Evolutionary conservation across 345 rosid genomes (phyloP), one percentile per base, ranked within the genome.

Genomic region (Syzygium aromaticum): DNA sequence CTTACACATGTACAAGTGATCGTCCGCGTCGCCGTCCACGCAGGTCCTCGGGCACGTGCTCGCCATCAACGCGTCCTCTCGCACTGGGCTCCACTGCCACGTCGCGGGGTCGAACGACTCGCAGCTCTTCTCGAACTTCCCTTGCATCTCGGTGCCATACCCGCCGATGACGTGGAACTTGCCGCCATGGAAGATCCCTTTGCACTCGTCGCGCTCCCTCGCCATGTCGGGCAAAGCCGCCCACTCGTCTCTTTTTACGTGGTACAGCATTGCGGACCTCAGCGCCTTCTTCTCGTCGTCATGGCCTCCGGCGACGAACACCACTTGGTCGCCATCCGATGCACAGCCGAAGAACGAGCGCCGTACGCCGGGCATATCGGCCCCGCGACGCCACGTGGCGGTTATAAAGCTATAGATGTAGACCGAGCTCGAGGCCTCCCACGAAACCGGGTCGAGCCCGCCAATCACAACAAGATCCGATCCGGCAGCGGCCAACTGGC

Each of bases 111-210:
- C 90, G 14, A 97, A 95, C 3, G 57, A 89, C 86, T 96, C 98
- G 0, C 92, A 88, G 3, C 90, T 88, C 77, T 90, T 88, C 86
- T 89, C 92, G 52, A 96, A 96, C n/a, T 87, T 87, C 1, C 99
- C 99, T 86, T 97, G 99, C 91, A 64, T 84, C 89, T 94, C 95
- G 7, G 98, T 97, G 51, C 92, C 27, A 80, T 97, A 97, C 3
- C 99, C 99, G 10, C 98, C 95, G 27, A 96, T 89, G 91, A 92
- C 98, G 63, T 91, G 96, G 92, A 96, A 91, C 88, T 59, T 94
- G 90, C 98, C 97, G 33, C 87, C 53, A 16, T 88, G 92, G 93
- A 94, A 95, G 4, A 94, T 30, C 0, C 91, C 96, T 84, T 91
- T 90, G 88, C 98, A 95, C 86, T 96, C 99, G 49, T 95, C 98